Percentiles rank a stretch among this genome's conserved stretches.
Evolutionary conservation across 208 protist species (phyloP).

Genomic region (Herpetomonas samuelpessoai): DNA sequence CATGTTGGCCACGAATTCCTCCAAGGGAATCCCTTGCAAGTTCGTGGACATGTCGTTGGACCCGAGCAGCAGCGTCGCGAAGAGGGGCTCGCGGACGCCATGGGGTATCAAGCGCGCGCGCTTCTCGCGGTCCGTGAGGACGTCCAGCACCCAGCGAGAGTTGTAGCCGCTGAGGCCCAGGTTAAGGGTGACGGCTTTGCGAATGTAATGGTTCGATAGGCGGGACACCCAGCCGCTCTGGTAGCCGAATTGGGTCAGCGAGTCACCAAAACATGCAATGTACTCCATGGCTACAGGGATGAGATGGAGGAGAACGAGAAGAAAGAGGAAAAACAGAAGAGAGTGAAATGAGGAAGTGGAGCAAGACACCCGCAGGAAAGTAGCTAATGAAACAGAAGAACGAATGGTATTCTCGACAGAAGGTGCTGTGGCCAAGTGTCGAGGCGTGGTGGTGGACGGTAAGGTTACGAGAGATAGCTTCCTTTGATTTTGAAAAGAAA

Average conservation of each 20-base stretch:
- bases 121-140: conserved; percentile 20
- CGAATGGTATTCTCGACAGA: no score
- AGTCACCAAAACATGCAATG: conserved; percentile 53
- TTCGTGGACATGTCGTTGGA: no score
- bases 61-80: conserved; percentile 50
- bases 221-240: conserved; percentile 33
- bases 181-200: conserved; percentile 49
- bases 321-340: no score
- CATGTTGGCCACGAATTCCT: conserved; percentile 36
- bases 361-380: no score
- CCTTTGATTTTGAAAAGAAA: no score
- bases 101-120: conserved; percentile 22
- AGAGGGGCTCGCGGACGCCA: conserved; percentile 24
- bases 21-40: conserved; percentile 33
- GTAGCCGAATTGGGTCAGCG: conserved; percentile 45
- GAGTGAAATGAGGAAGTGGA: no score
- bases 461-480: no score
- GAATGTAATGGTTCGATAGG: conserved; percentile 38
- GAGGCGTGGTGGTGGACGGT: no score
- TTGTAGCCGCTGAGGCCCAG: conserved; percentile 68
- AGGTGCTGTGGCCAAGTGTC: no score
- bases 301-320: no score
- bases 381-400: no score
- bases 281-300: conserved; percentile 14
- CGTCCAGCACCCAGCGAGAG: conserved; percentile 39